Conservation (phyloP, 805 yeast species). For the Maudiozyma serrabonitensis region DNA sequence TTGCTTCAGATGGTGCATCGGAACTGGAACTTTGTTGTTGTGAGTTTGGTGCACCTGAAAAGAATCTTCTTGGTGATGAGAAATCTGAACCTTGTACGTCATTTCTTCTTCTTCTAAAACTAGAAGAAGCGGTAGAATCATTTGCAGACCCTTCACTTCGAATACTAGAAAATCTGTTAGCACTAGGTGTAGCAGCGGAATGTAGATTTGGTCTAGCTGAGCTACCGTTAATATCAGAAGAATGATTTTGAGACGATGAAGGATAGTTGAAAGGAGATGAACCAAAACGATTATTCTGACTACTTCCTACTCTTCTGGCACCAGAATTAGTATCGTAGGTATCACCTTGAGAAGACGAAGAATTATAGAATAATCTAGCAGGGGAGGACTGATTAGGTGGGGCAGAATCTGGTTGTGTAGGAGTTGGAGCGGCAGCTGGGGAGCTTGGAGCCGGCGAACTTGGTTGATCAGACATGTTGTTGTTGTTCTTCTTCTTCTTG, state of each 20-base stretch:
- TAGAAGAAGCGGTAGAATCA: constrained; percentile 33
- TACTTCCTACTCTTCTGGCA: constrained; percentile 5
- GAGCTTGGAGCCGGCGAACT: constrained; percentile 30
- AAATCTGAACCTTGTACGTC: constrained; percentile 66
- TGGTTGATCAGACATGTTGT: constrained; percentile 25
- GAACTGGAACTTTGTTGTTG: constrained; percentile 16
- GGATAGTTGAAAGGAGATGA: constrained; percentile 41
- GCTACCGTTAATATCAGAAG: constrained; percentile 21
- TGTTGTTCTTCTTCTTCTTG: neutral
- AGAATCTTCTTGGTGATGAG: constrained; percentile 62
- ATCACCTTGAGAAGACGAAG: constrained; percentile 27
- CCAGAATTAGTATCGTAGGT: constrained; percentile 19
- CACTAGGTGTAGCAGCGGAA: constrained; percentile 12
- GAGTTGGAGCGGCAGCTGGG: constrained; percentile 16
- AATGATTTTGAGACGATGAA: constrained; percentile 21
- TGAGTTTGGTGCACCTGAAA: constrained; percentile 17
- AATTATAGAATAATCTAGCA: constrained; percentile 23
- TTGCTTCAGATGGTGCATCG: constrained; percentile 30
- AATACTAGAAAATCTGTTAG: constrained; percentile 31
- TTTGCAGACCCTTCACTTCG: constrained; percentile 35
- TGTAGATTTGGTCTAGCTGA: constrained; percentile 8
- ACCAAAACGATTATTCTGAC: constrained; percentile 21
- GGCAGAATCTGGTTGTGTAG: constrained; percentile 23
- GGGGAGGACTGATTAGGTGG: constrained; percentile 30
- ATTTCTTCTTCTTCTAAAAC: constrained; percentile 56